Base-by-base conservation (phyloP, 176 grass and related monocot species). In the Avena insularis region DNA sequence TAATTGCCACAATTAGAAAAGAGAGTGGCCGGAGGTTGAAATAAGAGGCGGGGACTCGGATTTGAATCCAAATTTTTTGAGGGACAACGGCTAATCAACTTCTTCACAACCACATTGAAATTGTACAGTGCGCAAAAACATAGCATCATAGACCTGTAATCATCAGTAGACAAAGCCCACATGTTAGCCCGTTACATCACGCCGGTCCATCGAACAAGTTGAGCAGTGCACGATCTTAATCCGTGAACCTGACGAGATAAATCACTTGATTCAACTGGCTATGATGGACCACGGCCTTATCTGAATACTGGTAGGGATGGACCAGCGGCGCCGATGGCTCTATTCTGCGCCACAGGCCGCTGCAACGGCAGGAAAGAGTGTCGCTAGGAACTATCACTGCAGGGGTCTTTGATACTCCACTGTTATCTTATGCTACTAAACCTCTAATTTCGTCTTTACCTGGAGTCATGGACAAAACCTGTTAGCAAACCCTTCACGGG, bases 171-270 rank as follows among this genome's bases (percentile, higher is more conserved):
- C 12, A 21, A 58, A 79, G 33, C 55, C 35, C 12, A 54, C 73
- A 54, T 38, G 5, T 55, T 56, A 54, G 48, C 35, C 31, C 19
- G 33, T 59, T 79, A 40, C 77, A 79, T 79, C 55, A 79, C 55
- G 55, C 20, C 20, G 20, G 56, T 45, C 35, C 35, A 21, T 23
- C 20, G 6, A 79, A 40, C 55, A 79, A 23, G 50, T 82, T 16
- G 45, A 12, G 46, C 9, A 67, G 60, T 31, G 16, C 79, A 66
- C 40, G 27, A 6, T 23, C 80, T 5, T 35, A 11, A 81, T 64
- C 29, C 40, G 51, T 81, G 7, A 47, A 53, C 49, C 73, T 53
- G 73, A 31, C 60, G 15, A 15, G 13, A 15, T 63, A 12, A 38
- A 21, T n/a, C n/a, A 4, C 10, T 23, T 82, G 12, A 40, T 71